Evolutionary conservation across 2,329 filamentous ascomycete species (phyloP).

Genomic region (Fusarium camptoceras): DNA sequence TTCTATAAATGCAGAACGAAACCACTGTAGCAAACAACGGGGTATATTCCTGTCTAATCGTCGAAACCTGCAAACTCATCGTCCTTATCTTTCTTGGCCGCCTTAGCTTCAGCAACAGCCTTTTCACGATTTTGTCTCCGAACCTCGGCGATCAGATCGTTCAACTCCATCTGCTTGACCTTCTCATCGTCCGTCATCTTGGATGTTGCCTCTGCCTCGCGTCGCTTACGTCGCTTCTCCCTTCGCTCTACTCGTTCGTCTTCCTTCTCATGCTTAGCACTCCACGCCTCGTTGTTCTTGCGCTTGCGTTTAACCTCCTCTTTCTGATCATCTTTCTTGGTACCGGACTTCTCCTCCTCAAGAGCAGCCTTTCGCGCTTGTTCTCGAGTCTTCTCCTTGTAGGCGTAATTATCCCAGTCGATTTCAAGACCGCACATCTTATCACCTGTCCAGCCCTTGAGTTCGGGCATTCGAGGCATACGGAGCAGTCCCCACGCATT

Average conservation of each 20-base stretch:
- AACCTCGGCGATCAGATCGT: constrained; percentile 73
- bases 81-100: constrained; percentile 53
- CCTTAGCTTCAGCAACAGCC: constrained; percentile 40
- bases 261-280: constrained; percentile 74
- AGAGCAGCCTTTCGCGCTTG: constrained; percentile 70
- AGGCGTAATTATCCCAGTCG: constrained; percentile 75
- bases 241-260: constrained; percentile 70
- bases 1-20: not conserved
- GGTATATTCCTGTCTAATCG: constrained; percentile 53
- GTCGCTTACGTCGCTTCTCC: constrained; percentile 72
- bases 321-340: constrained; percentile 54
- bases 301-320: constrained; percentile 65
- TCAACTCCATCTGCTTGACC: constrained; percentile 70
- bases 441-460: constrained; percentile 78
- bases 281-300: constrained; percentile 77
- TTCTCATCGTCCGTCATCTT: constrained; percentile 79
- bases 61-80: constrained; percentile 72
- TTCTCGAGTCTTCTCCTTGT: constrained; percentile 79
- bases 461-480: constrained; percentile 93
- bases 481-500: constrained; percentile 87
- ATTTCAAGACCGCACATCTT: constrained; percentile 70
- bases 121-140: constrained; percentile 66
- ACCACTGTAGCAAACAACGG: constrained; percentile 13
- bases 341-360: constrained; percentile 58
- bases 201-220: constrained; percentile 71